Evolutionary conservation across 257 asterid species (phyloP).

Genomic region (Hygrophila difformis): DNA sequence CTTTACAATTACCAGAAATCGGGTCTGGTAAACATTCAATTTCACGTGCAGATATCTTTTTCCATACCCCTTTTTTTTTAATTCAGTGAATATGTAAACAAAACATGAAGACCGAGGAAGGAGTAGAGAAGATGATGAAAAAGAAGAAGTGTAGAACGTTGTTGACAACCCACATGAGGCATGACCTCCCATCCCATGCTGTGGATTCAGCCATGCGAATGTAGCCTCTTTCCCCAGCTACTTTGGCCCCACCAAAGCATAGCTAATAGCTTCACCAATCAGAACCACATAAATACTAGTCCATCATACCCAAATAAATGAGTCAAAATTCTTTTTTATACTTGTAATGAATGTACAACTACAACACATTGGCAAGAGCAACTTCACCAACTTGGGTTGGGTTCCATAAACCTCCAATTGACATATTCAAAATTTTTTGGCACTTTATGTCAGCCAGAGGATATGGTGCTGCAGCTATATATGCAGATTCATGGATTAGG

Average conservation of each 20-base stretch:
- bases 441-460: no score
- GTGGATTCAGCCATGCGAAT: constrained; percentile 34
- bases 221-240: constrained; percentile 18
- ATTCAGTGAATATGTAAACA: no score
- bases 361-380: no score
- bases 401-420: no score
- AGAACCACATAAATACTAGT: constrained; percentile 41
- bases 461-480: constrained; percentile 17
- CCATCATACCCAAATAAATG: constrained; percentile 16
- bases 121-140: background rate
- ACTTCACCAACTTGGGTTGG: constrained; percentile 26
- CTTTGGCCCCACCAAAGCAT: constrained; percentile 32
- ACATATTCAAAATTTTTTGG: no score
- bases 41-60: no score
- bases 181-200: no score
- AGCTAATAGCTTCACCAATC: constrained; percentile 38
- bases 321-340: constrained; percentile 27
- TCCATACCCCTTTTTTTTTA: no score
- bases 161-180: constrained; percentile 62
- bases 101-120: no score
- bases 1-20: constrained; percentile 17
- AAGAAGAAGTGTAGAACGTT: constrained; percentile 14
- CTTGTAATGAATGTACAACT: constrained; percentile 21
- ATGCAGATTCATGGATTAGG: background rate
- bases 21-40: constrained; percentile 20